Conservation (phyloP, 2,329 filamentous ascomycete species). For the Biscogniauxia sp. region DNA sequence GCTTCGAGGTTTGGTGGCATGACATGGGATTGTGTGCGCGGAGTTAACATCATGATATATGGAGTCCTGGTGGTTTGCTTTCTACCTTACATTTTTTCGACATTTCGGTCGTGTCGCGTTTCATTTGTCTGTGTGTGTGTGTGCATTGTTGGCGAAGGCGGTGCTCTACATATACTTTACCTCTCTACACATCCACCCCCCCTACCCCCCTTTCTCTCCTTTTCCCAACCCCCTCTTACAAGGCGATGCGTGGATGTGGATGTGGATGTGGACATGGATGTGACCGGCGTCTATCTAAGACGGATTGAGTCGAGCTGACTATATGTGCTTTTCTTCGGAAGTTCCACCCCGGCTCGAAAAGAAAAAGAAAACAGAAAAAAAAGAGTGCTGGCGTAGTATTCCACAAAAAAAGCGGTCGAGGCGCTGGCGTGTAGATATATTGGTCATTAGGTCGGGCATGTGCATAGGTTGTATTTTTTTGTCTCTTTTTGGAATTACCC, state of each 20-base stretch:
- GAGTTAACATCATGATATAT: slow-evolving; percentile 14
- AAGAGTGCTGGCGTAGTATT: slow-evolving; percentile 11
- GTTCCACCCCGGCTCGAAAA: no score
- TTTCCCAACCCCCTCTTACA: background rate
- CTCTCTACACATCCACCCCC: slow-evolving; percentile 3
- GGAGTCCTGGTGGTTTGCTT: slow-evolving; percentile 17
- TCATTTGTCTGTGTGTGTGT: no score
- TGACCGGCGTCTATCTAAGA: background rate
- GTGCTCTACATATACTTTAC: slow-evolving; percentile 10
- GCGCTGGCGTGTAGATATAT: slow-evolving; percentile 25
- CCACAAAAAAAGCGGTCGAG: background rate
- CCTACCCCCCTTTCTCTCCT: background rate
- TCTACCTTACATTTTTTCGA: slow-evolving; percentile 10
- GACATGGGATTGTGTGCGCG: slow-evolving; percentile 10
- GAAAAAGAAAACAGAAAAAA: background rate
- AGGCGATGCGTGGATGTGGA: slow-evolving; percentile 1
- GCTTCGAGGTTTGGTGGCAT: slow-evolving; percentile 10
- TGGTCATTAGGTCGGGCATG: slow-evolving; percentile 21
- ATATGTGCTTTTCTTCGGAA: background rate
- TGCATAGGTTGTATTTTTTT: slow-evolving; percentile 18
- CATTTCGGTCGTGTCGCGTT: slow-evolving; percentile 10
- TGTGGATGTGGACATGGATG: background rate
- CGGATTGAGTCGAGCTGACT: background rate
- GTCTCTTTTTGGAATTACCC: background rate
- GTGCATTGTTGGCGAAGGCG: slow-evolving; percentile 21